phyloP scores from a whole-genome alignment of 2,329 filamentous ascomycete genomes.

The Graphiopsis chlorocephala region DNA sequence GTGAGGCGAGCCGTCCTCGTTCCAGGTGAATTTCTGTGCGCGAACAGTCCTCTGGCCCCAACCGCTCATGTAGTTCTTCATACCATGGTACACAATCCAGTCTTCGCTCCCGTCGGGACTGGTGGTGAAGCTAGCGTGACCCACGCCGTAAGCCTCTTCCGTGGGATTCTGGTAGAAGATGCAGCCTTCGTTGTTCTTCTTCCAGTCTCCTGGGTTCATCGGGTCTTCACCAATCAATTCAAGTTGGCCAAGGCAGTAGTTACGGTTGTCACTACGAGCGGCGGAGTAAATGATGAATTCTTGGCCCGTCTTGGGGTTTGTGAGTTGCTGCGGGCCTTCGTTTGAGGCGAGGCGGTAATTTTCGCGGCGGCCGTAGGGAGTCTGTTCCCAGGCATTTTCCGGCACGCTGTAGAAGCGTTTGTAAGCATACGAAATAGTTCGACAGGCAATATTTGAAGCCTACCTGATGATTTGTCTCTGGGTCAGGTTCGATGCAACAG shows the following conservation, averaged over 20 bases:
- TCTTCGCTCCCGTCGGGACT: conserved; percentile 48
- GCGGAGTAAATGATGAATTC: conserved; percentile 51
- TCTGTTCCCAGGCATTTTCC: conserved; percentile 51
- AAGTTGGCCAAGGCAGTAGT: conserved; percentile 53
- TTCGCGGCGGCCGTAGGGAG: conserved; percentile 47
- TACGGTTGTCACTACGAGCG: conserved; percentile 51
- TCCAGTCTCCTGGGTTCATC: conserved; percentile 49
- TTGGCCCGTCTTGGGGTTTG: conserved; percentile 47
- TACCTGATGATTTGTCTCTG: conserved; percentile 42
- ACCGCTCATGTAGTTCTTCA: conserved; percentile 47
- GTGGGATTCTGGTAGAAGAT: conserved; percentile 51
- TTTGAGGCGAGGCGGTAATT: conserved; percentile 50
- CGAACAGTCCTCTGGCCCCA: conserved; percentile 50
- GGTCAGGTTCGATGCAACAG: conserved; percentile 44
- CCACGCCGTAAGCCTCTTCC: conserved; percentile 48
- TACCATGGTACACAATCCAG: conserved; percentile 56
- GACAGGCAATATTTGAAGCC: not conserved
- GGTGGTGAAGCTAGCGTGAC: conserved; percentile 51
- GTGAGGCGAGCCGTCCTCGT: conserved; percentile 44
- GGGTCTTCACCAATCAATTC: conserved; percentile 50
- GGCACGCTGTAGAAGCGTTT: conserved; percentile 35
- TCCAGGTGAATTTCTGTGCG: conserved; percentile 50
- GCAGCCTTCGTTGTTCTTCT: conserved; percentile 46
- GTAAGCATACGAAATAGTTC: not conserved
- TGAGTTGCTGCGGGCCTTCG: conserved; percentile 51